Evolutionary conservation across 2,329 filamentous ascomycete genomes (phyloP).

Genomic region (Nigrospora oryzae): DNA sequence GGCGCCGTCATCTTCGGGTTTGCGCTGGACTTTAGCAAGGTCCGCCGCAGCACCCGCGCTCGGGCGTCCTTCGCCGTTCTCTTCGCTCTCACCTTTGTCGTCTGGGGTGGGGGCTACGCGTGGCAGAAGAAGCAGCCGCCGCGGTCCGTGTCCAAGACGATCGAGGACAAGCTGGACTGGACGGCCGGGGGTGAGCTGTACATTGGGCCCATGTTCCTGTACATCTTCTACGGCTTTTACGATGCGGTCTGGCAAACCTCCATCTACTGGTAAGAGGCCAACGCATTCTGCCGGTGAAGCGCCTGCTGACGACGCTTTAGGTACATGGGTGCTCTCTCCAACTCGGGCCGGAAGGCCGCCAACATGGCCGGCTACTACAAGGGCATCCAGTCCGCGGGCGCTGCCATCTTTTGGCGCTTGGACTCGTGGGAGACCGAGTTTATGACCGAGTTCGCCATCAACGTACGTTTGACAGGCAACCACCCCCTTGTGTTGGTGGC

Average conservation of each 20-base stretch:
- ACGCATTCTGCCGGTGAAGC: slow-evolving; percentile 22
- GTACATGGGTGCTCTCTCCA: slow-evolving; percentile 89
- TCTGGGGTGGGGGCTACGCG: slow-evolving; percentile 69
- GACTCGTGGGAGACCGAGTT: slow-evolving; percentile 56
- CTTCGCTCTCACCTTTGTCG: slow-evolving; percentile 55
- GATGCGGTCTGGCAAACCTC: slow-evolving; percentile 86
- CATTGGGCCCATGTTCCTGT: slow-evolving; percentile 65
- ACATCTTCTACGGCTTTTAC: slow-evolving; percentile 36
- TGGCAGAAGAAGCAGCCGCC: slow-evolving; percentile 51
- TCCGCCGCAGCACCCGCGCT: slow-evolving; percentile 55
- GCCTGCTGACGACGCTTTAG: slow-evolving; percentile 34
- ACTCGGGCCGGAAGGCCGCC: slow-evolving; percentile 84
- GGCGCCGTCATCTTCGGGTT: slow-evolving; percentile 61
- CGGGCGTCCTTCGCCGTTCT: slow-evolving; percentile 50
- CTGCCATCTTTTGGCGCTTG: slow-evolving; percentile 66
- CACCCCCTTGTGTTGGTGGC: background rate
- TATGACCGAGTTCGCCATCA: slow-evolving; percentile 61
- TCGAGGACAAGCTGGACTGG: slow-evolving; percentile 39
- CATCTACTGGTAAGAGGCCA: slow-evolving; percentile 79
- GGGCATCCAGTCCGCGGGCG: slow-evolving; percentile 76
- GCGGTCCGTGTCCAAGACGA: slow-evolving; percentile 19
- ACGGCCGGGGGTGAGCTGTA: slow-evolving; percentile 40
- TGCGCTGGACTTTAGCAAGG: slow-evolving; percentile 46
- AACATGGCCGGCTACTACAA: slow-evolving; percentile 92
- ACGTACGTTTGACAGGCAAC: slow-evolving; percentile 21